Evolutionary conservation across 352 stramenopile species (phyloP), one percentile per base, ranked within the genome.

Genomic region (Phytopythium kandeliae): DNA sequence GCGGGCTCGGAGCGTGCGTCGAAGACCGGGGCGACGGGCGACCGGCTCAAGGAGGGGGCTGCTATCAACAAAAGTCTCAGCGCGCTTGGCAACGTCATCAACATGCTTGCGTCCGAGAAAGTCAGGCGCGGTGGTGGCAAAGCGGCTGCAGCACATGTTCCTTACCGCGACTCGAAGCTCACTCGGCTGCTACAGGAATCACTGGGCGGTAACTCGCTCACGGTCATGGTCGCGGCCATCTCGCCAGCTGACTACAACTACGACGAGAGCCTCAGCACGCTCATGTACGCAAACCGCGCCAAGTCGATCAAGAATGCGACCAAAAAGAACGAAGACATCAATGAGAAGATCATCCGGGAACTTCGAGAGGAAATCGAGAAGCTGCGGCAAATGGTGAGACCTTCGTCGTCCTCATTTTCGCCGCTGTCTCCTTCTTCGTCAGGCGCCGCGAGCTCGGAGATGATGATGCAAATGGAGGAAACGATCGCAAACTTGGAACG

Each of bases 221-320:
- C 94, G 7, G 79, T 97, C n/a, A 97, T 98, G 88, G 73, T 98
- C 24, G 93, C 93, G 21, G 92, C 90, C 21, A 89, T 98, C 35
- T 95, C 78, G 7, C 89, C 94, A 0, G 89, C 91, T 1, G 88
- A 97, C 46, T 83, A 95, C 54, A 98, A 98, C 63, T 75, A 84
- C 34, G 89, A 98, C 31, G 96, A 98, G 56, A 97, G 80, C 28
- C 58, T 97, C 25, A 88, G 87, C 44, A 98, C 95, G 8, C 72
- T 98, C 8, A 69, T 97, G 41, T 98, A 98, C 65, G 94, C 87
- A 5, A 91, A 90, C 48, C 85, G 93, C 10, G 93, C 92, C 31
- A 98, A 97, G 65, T 78, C 70, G 7, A 97, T 97, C 57, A 92
- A 96, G 65, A 96, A 97, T 43, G 77, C 66, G 30, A 81, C 85